Base-by-base conservation (phyloP, 139 green algal species). In the Picochlorum sp. region DNA sequence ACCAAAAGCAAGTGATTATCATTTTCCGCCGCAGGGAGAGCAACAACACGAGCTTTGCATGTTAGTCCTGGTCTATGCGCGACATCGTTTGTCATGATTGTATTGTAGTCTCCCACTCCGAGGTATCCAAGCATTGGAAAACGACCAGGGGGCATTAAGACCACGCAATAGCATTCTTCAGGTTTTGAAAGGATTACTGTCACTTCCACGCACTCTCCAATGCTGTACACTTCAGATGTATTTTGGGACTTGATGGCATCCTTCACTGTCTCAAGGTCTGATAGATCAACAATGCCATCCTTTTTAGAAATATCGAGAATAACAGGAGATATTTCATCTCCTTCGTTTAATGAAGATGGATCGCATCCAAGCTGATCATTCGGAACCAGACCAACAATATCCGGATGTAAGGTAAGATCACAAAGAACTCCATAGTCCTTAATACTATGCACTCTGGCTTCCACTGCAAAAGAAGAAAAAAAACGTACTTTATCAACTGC, bases 241-340 rank as follows among this genome's bases (percentile, higher is more conserved):
- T 31, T 12, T 30, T 12, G 9, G 7, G 5, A 24, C 7, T 13
- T 24, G 20, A 33, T 24, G 10, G 44, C 44, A 0, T 33, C 5
- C 3, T 61, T 55, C 56, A 65, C 43, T 24, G 63, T 36, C 18
- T 67, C 31, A 2, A 72, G 32, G 3, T 63, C 33, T 41, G 41
- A 79, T 2, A 94, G 70, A 60, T 94, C 83, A 18, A 93, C 63
- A 25, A 90, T 77, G 36, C 83, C 83, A 6, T 85, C 78, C 14
- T 41, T 29, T 59, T 79, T 75, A 57, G 64, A 76, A 35, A 87
- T 59, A 54, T 96, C 85, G 52, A 95, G 55, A 25, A 96, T 76
- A 0, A 59, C 53, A 8, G 53, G 74, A 7, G 31, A 55, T 18
- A 81, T 16, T 0, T 26, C 13, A 5, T 41, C 40, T 29, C 63